Evolutionary conservation across 2,329 filamentous ascomycete species (phyloP).

Genomic region (Rhinocladiella mackenziei): DNA sequence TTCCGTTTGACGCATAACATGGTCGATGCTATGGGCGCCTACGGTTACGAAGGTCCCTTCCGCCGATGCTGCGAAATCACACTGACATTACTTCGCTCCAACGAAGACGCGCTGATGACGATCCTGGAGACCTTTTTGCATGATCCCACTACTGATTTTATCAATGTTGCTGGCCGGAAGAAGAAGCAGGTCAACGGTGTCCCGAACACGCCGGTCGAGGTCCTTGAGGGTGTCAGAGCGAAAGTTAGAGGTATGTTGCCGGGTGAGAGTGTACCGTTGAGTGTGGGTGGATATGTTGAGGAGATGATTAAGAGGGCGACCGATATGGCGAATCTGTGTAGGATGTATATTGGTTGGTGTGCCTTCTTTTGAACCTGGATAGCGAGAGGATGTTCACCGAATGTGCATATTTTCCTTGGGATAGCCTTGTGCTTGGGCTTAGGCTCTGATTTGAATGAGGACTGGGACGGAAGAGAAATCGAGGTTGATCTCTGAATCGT

Average conservation of each 20-base stretch:
- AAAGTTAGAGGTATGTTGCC: conserved; percentile 82
- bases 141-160: conserved; percentile 90
- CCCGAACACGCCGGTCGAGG: conserved; percentile 68
- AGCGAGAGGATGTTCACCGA: neutral
- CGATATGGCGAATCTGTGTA: conserved; percentile 71
- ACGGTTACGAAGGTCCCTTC: conserved; percentile 91
- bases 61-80: conserved; percentile 86
- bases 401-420: neutral
- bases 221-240: conserved; percentile 80
- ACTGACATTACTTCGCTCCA: conserved; percentile 74
- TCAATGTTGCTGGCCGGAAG: conserved; percentile 61
- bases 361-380: conserved; percentile 53
- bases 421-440: too few relatives aligned
- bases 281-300: conserved; percentile 96
- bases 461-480: neutral
- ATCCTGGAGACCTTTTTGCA: conserved; percentile 96
- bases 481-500: neutral
- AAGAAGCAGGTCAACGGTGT: conserved; percentile 49
- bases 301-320: conserved; percentile 85
- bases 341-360: conserved; percentile 98
- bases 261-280: conserved; percentile 85
- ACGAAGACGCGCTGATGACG: conserved; percentile 95
- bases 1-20: conserved; percentile 98
- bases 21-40: conserved; percentile 90
- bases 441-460: neutral